Evolutionary conservation across 257 asterid species (phyloP), one percentile per base, ranked within the genome.

Genomic region (Solanum piurae): DNA sequence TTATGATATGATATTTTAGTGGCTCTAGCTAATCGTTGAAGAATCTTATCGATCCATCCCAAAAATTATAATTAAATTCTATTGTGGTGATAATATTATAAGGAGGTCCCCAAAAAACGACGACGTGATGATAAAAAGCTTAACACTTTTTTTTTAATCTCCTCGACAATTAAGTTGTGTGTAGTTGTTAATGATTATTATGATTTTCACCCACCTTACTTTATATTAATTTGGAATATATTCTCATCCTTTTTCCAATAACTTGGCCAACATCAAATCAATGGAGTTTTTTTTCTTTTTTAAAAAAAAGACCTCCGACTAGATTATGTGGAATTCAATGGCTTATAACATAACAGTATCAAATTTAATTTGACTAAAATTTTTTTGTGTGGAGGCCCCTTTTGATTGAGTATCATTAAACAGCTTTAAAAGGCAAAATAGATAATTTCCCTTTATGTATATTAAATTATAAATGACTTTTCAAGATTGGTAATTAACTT

Each of bases 251-350:
- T 73, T 77, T 44, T 77, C 75, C 89, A 69, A 58, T 83, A 88
- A 83, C 71, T 88, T 90, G 83, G 74, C 87, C 83, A 82, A 89
- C 89, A 89, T 86, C 60, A 49, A 88, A 86, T 71, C 69, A 82
- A 60, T 31, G 31, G 14, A 29, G 12, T 6, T 9, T 58, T 55
- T 40, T 5, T 52, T 52, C 20, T 52, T 52, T 52, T 52, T 18
- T 1, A 0, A 58, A 9, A 33, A 71, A 31, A 33, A 31, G 66
- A 84, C 12, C 29, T 42, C 34, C 62, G 7, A 25, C 62, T 77
- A 25, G n/a, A 76, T 76, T 76, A 38, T 76, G 83, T 40, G 83
- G 60, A 76, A 40, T 76, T 76, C 83, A 76, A 40, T 76, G 60
- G 60, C 83, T 18, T 20, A 55, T 40, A 40, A 76, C 60, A 76